Percentiles rank a stretch among this genome's conserved stretches.
These are phyloP conservation scores for Backusella psychrophila DNA, from an alignment of 192 early-diverging fungal species.

Conservation along the genomic window DNA sequence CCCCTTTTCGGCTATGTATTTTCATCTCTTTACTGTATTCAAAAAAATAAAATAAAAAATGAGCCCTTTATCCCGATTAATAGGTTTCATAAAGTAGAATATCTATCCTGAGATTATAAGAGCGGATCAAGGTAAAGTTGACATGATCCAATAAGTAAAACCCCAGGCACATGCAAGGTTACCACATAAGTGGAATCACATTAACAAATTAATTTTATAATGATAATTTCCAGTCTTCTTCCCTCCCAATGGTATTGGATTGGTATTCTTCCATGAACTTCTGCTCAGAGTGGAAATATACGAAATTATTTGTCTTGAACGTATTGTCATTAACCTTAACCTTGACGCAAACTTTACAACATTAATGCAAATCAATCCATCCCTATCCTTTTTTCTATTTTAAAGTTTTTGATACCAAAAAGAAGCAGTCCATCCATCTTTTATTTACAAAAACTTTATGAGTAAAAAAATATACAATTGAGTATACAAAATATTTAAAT, in stretches of 20 bases:
- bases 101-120: background rate
- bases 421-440: too few relatives aligned
- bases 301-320: background rate
- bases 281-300: background rate
- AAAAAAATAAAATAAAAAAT: background rate
- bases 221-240: too few relatives aligned
- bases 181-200: background rate
- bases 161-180: background rate
- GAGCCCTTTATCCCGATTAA: background rate
- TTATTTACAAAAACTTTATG: too few relatives aligned
- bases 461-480: too few relatives aligned
- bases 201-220: background rate
- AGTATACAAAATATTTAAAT: too few relatives aligned
- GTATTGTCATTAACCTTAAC: background rate
- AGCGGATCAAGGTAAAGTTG: background rate
- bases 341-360: background rate
- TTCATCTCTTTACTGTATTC: background rate
- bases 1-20: background rate
- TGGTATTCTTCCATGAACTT: too few relatives aligned
- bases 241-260: too few relatives aligned
- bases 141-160: background rate
- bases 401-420: background rate
- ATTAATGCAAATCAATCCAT: background rate
- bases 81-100: background rate
- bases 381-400: background rate